Percentiles rank a stretch among this genome's conserved stretches.
phyloP scores from a whole-genome alignment of 148 eudicot genomes.

The Salicornia ramosissima region DNA sequence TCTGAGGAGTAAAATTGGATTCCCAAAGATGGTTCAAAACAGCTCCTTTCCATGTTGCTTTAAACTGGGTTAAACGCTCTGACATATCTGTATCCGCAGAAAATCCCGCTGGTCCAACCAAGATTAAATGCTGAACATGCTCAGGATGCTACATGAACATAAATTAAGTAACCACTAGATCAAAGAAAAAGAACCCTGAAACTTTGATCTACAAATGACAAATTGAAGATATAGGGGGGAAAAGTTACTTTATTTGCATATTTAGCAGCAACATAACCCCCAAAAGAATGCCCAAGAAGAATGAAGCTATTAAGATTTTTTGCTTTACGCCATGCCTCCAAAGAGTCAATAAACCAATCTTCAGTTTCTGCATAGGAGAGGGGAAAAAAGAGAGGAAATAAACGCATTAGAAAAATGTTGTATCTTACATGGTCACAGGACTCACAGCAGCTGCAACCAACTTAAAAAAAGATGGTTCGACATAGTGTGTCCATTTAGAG shows the following conservation, averaged over 20 bases:
- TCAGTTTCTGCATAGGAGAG: constrained; percentile 69
- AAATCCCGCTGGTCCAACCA: constrained; percentile 91
- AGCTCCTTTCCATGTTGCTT: constrained; percentile 92
- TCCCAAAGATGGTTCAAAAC: constrained; percentile 90
- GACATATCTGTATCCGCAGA: constrained; percentile 62
- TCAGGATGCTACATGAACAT: constrained; percentile 69
- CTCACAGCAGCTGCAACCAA: background rate
- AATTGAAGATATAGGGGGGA: constrained; percentile 15
- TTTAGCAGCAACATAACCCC: constrained; percentile 93
- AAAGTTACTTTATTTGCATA: constrained; percentile 77
- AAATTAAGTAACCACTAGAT: constrained; percentile 3
- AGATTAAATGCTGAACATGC: constrained; percentile 81
- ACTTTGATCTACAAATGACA: background rate
- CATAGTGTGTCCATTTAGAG: background rate
- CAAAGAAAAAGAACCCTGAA: background rate
- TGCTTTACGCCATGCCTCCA: constrained; percentile 96
- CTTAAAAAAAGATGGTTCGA: background rate
- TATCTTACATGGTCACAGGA: background rate
- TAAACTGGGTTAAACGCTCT: constrained; percentile 57
- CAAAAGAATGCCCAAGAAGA: constrained; percentile 95
- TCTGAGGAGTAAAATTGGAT: constrained; percentile 90
- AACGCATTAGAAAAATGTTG: background rate
- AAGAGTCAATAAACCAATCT: constrained; percentile 92
- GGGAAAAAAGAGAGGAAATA: background rate
- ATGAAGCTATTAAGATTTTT: constrained; percentile 68